Percentiles rank a stretch among this genome's conserved stretches.
phyloP scores from a whole-genome alignment of 805 yeast species.

The Lipomyces yamanashiensis region DNA sequence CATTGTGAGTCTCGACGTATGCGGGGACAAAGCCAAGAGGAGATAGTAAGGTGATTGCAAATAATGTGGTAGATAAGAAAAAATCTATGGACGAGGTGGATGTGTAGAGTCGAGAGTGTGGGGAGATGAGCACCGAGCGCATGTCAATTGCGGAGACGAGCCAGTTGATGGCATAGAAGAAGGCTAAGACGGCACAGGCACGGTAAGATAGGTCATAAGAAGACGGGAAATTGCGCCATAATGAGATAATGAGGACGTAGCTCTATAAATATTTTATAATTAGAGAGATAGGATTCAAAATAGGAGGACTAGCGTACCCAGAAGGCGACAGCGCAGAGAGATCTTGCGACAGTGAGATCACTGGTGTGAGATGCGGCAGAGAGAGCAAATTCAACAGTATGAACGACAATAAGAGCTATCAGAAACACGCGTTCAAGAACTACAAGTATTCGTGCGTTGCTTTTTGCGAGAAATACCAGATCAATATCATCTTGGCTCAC shows the following conservation, averaged over 20 bases:
- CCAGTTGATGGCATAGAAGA: constrained; percentile 35
- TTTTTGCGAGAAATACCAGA: constrained; percentile 37
- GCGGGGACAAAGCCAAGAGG: constrained; percentile 23
- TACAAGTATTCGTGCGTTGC: constrained; percentile 38
- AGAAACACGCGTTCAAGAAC: constrained; percentile 40
- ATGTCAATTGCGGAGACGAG: constrained; percentile 30
- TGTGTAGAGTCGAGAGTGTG: constrained; percentile 34
- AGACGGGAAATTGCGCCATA: constrained; percentile 28
- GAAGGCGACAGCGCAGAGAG: neutral
- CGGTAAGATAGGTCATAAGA: constrained; percentile 14
- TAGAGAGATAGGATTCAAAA: neutral
- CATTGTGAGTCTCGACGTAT: constrained; percentile 45
- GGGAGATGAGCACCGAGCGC: constrained; percentile 38
- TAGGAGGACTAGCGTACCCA: constrained; percentile 12
- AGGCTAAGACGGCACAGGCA: constrained; percentile 40
- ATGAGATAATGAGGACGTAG: constrained; percentile 12
- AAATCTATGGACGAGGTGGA: constrained; percentile 44
- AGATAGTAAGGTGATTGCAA: constrained; percentile 44
- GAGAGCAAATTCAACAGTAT: neutral
- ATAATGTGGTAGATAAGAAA: constrained; percentile 50
- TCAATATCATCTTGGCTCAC: constrained; percentile 34
- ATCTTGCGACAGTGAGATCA: neutral
- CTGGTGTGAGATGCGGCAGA: constrained; percentile 2
- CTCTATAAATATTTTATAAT: neutral
- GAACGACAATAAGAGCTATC: neutral